Conservation (phyloP, 2,329 filamentous ascomycete species). For the Aspergillus candidus region DNA sequence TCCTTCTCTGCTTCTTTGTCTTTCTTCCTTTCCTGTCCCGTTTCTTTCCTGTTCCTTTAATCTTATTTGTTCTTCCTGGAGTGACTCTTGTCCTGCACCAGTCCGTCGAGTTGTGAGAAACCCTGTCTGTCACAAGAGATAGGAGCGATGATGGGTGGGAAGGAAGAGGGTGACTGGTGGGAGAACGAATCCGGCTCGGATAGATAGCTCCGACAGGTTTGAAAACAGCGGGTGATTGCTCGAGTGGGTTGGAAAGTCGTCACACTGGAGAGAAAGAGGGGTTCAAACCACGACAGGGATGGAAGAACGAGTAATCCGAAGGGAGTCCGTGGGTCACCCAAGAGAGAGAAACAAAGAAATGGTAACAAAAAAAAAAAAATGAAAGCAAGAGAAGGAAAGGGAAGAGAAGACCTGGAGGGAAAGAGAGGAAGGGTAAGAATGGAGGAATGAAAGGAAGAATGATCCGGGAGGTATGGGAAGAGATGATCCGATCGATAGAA, state of each 20-base stretch:
- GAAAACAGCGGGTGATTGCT: conserved; percentile 1
- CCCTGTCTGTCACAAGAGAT: neutral
- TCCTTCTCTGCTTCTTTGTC: too few relatives aligned
- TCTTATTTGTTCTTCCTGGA: too few relatives aligned
- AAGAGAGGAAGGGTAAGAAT: neutral
- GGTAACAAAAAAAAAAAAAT: too few relatives aligned
- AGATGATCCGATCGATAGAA: neutral
- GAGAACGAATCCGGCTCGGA: conserved; percentile 5
- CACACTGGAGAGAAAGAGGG: neutral
- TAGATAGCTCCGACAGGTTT: conserved; percentile 5
- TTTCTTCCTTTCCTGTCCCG: too few relatives aligned
- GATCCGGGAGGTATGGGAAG: neutral
- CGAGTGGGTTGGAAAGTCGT: conserved; percentile 1
- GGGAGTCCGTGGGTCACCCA: too few relatives aligned
- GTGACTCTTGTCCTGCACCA: too few relatives aligned
- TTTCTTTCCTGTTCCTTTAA: too few relatives aligned
- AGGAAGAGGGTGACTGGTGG: neutral
- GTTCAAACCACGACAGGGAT: neutral
- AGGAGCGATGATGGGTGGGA: conserved; percentile 2
- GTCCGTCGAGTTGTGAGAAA: neutral
- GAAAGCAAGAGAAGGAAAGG: neutral
- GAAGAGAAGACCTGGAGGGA: neutral
- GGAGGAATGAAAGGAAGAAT: too few relatives aligned
- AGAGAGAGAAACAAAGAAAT: too few relatives aligned
- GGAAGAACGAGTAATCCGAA: neutral